Conservation (phyloP, 2,329 filamentous ascomycete species). For the Golovinomyces cichoracearum region DNA sequence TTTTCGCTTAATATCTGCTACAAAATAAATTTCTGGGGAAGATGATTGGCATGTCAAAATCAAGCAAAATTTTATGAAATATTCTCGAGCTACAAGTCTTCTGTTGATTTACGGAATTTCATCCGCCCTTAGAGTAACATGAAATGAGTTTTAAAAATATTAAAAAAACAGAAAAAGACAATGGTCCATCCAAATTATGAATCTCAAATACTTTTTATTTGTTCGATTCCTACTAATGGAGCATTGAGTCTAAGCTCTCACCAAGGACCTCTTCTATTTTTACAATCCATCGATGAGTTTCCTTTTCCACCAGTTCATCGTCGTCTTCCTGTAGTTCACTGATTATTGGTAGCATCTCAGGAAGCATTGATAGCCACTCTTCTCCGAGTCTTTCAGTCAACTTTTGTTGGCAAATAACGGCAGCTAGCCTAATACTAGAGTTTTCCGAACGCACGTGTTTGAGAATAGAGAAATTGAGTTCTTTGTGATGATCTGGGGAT, state of each 20-base stretch:
- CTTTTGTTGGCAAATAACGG: conserved; percentile 55
- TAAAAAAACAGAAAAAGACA: too few relatives aligned
- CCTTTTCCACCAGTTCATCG: conserved; percentile 72
- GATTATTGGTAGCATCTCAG: conserved; percentile 91
- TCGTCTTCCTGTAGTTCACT: conserved; percentile 92
- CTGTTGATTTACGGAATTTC: too few relatives aligned
- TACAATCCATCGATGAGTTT: conserved; percentile 72
- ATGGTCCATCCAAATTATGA: too few relatives aligned
- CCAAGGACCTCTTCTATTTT: conserved; percentile 73
- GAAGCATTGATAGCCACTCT: conserved; percentile 74
- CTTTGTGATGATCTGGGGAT: conserved; percentile 72
- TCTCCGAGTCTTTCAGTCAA: conserved; percentile 63
- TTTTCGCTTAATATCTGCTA: too few relatives aligned
- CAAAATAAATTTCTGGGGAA: too few relatives aligned
- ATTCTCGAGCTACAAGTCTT: too few relatives aligned
- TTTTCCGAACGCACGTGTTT: conserved; percentile 51
- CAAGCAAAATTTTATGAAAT: too few relatives aligned
- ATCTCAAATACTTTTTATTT: too few relatives aligned
- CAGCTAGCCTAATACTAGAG: conserved; percentile 48
- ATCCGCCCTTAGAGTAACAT: too few relatives aligned
- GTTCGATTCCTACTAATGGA: conserved; percentile 48
- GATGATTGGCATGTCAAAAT: too few relatives aligned
- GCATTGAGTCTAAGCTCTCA: conserved; percentile 75
- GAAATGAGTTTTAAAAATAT: too few relatives aligned
- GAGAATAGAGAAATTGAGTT: conserved; percentile 56